Evolutionary conservation across 257 asterid genomes (phyloP).

Genomic region (Prunella vulgaris): DNA sequence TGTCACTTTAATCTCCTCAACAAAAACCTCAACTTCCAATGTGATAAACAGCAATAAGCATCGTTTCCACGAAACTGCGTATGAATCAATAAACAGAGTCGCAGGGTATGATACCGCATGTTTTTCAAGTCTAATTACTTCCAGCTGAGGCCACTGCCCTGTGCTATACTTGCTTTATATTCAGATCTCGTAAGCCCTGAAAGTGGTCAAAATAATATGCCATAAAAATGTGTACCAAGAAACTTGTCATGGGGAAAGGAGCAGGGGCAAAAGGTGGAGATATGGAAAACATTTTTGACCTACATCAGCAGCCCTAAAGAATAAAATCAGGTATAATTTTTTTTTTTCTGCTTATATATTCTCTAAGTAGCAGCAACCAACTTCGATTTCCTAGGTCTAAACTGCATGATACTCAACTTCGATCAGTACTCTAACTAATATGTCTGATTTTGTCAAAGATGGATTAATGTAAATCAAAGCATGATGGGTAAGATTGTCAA

Average conservation of each 20-base stretch:
- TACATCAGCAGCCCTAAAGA: neutral
- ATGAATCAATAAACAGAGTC: too few species aligned
- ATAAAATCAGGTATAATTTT: neutral
- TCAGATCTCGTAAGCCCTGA: slow-evolving; percentile 20
- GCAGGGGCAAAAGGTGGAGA: neutral
- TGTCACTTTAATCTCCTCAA: slow-evolving; percentile 8
- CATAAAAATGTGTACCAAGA: neutral
- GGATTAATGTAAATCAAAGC: neutral
- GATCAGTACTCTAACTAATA: neutral
- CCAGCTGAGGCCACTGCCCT: slow-evolving; percentile 6
- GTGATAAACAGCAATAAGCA: neutral
- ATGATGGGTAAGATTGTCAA: neutral
- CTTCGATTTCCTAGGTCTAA: neutral
- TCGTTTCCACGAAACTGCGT: neutral
- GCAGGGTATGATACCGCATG: neutral
- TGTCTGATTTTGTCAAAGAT: neutral
- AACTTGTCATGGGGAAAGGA: neutral
- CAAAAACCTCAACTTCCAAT: neutral
- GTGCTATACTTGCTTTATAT: slow-evolving; percentile 18
- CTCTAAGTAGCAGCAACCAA: neutral
- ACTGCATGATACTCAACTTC: neutral
- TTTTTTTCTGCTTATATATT: neutral
- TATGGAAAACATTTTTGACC: neutral
- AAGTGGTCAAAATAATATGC: neutral
- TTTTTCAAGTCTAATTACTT: neutral